Percentiles rank a stretch among this genome's conserved stretches.
Conservation (phyloP, 441 rosid genomes). For the Rhodomyrtus psidioides region DNA sequence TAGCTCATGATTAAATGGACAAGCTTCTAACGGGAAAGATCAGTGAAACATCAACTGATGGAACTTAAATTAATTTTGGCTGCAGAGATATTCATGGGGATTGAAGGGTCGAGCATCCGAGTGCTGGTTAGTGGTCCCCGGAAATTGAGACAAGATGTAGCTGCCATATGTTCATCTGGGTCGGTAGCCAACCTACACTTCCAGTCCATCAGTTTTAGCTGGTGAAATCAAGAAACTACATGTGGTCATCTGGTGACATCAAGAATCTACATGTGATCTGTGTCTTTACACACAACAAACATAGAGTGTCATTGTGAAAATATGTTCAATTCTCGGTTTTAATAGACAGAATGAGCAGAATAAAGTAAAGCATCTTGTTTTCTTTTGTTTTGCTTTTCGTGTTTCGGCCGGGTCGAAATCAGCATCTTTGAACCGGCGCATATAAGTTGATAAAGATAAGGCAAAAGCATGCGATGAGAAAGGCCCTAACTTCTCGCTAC, state of each 20-base stretch:
- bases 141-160: constrained; percentile 21
- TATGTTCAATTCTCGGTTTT: neutral
- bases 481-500: neutral
- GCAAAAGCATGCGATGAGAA: neutral
- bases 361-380: neutral
- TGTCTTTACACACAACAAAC: neutral
- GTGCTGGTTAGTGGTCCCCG: constrained; percentile 8
- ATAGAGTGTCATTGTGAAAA: neutral
- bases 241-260: neutral
- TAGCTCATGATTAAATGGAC: neutral
- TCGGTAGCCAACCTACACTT: constrained; percentile 15
- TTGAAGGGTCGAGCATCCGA: constrained; percentile 2
- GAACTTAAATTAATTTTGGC: neutral
- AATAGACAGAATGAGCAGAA: neutral
- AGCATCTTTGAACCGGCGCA: neutral
- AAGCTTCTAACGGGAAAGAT: neutral
- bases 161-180: constrained; percentile 15
- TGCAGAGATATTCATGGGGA: constrained; percentile 4
- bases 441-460: neutral
- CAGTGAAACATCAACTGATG: neutral
- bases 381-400: neutral
- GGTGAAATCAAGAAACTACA: constrained; percentile 9
- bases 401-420: neutral
- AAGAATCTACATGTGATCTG: neutral
- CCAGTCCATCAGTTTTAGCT: constrained; percentile 22